Percentiles rank a stretch among this genome's conserved stretches.
phyloP scores from a whole-genome alignment of 805 yeast species.

The Danielia reshetovae region DNA sequence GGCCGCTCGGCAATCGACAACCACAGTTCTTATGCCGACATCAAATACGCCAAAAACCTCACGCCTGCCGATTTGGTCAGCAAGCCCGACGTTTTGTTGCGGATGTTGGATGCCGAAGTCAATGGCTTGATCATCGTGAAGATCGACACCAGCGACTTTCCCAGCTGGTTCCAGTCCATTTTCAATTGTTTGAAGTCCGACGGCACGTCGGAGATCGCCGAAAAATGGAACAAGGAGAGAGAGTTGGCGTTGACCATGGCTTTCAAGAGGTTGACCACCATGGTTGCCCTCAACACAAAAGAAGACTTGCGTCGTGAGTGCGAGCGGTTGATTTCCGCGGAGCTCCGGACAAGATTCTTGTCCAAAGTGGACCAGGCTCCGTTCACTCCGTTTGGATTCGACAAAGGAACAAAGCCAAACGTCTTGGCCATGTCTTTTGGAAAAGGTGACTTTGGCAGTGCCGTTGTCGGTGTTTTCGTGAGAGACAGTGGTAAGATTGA shows the following conservation, averaged over 20 bases:
- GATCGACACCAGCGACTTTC: constrained; percentile 47
- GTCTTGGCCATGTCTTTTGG: constrained; percentile 83
- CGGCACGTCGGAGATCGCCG: constrained; percentile 70
- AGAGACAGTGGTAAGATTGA: constrained; percentile 78
- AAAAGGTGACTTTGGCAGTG: constrained; percentile 79
- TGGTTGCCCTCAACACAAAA: constrained; percentile 70
- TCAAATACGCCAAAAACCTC: constrained; percentile 86
- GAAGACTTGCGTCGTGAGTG: constrained; percentile 78
- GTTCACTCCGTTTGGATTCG: constrained; percentile 72
- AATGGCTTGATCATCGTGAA: constrained; percentile 68
- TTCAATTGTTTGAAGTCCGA: constrained; percentile 63
- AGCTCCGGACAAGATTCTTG: constrained; percentile 66
- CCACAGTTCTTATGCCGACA: constrained; percentile 78
- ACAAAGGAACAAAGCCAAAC: constrained; percentile 78
- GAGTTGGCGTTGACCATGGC: constrained; percentile 63
- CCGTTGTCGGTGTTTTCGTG: constrained; percentile 75
- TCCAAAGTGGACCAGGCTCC: constrained; percentile 90
- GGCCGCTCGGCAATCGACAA: constrained; percentile 65
- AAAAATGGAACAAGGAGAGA: constrained; percentile 78
- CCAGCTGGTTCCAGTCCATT: constrained; percentile 39
- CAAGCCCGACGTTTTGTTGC: constrained; percentile 76
- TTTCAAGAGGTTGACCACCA: constrained; percentile 59
- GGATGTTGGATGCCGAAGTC: constrained; percentile 90
- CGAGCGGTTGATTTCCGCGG: constrained; percentile 62
- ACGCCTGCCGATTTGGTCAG: constrained; percentile 68